Evolutionary conservation across 495 filamentous ascomycete species (phyloP).

Genomic region (Cercophora sp.): DNA sequence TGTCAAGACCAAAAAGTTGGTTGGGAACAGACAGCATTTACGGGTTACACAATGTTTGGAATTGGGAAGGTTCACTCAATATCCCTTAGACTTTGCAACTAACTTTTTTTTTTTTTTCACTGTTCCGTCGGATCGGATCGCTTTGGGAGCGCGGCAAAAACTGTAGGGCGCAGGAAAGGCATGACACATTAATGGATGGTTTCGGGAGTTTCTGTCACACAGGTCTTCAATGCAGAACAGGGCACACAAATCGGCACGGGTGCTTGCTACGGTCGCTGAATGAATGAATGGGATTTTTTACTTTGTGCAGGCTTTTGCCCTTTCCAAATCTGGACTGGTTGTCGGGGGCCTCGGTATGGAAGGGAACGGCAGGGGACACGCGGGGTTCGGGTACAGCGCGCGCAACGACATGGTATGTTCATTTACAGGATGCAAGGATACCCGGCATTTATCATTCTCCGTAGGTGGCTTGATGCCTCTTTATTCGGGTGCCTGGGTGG

Average conservation of each 20-base stretch:
- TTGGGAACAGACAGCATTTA: constrained; percentile 13
- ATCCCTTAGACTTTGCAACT: neutral
- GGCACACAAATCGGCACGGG: neutral
- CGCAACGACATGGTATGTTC: neutral
- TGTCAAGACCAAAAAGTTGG: constrained; percentile 3
- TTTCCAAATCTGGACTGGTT: no score
- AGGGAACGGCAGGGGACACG: no score
- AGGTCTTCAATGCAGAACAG: neutral
- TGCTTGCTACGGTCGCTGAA: neutral
- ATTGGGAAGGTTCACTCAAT: neutral
- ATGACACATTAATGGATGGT: no score
- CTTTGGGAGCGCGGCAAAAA: no score
- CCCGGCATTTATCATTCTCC: constrained; percentile 1
- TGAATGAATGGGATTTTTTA: no score
- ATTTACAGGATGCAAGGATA: constrained; percentile 8
- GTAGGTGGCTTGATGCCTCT: neutral
- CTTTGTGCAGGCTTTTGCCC: no score
- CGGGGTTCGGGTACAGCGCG: neutral
- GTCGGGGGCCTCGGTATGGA: no score
- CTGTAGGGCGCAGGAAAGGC: neutral
- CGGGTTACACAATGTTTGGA: constrained; percentile 2
- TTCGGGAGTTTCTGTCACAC: no score
- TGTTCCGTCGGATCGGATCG: neutral
- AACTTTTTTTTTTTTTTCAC: neutral
- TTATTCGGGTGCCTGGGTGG: neutral